These are phyloP conservation scores for Diatrype stigma DNA, from an alignment of 2,329 filamentous ascomycete genomes.

Conservation along the genomic window DNA sequence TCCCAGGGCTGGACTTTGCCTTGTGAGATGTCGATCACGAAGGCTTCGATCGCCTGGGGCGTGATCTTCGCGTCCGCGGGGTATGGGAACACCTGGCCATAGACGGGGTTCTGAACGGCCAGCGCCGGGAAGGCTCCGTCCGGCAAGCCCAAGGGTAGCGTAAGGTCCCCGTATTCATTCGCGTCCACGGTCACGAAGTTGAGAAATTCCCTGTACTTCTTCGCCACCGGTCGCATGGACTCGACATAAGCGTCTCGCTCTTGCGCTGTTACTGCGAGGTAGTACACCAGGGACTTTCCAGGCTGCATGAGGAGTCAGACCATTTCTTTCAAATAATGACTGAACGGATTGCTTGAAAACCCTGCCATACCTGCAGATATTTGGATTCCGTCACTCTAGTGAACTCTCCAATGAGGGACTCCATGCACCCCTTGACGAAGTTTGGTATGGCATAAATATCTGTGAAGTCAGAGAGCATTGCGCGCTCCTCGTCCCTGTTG, in stretches of 20 bases:
- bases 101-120: constrained; percentile 41
- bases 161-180: constrained; percentile 41
- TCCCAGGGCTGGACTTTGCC: constrained; percentile 38
- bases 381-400: constrained; percentile 41
- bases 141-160: constrained; percentile 33
- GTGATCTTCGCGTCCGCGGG: constrained; percentile 23
- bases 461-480: constrained; percentile 28
- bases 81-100: constrained; percentile 41
- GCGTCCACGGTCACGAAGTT: constrained; percentile 44
- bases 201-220: constrained; percentile 43
- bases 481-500: constrained; percentile 33
- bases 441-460: constrained; percentile 30
- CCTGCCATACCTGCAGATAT: constrained; percentile 31
- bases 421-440: constrained; percentile 34
- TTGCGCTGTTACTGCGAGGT: constrained; percentile 25
- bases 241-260: constrained; percentile 32
- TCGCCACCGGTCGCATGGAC: constrained; percentile 36
- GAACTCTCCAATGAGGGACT: constrained; percentile 39
- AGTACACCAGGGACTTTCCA: constrained; percentile 35
- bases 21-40: constrained; percentile 41
- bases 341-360: not conserved
- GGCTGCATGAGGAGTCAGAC: constrained; percentile 20
- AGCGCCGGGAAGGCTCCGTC: constrained; percentile 28
- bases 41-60: constrained; percentile 34
- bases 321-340: no score